Conservation (phyloP, 257 asterid species). For the Solanum chmielewskii region DNA sequence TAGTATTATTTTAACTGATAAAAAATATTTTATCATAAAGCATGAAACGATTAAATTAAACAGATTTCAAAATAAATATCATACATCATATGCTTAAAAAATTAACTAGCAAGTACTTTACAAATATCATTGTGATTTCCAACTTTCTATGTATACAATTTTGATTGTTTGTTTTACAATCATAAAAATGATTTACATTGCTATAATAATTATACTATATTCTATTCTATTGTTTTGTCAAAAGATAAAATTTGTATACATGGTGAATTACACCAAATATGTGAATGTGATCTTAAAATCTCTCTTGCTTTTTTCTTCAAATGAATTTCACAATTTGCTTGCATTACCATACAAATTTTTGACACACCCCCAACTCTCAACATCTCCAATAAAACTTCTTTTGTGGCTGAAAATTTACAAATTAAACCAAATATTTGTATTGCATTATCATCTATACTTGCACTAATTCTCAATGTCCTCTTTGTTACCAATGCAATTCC, state of each 20-base stretch:
- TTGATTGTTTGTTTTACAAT: neutral
- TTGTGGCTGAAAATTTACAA: constrained; percentile 25
- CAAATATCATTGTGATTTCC: neutral
- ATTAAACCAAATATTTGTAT: constrained; percentile 29
- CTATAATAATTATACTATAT: neutral
- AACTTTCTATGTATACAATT: neutral
- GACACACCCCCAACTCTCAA: constrained; percentile 36
- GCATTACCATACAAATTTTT: constrained; percentile 49
- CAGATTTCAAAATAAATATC: rapidly evolving
- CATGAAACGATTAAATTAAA: too few relatives aligned
- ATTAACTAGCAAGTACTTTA: neutral
- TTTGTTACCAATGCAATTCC: constrained; percentile 39
- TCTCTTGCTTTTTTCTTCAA: constrained; percentile 39
- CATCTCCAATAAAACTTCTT: constrained; percentile 41
- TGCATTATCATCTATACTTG: constrained; percentile 34
- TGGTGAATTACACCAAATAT: constrained; percentile 41
- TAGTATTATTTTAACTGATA: neutral
- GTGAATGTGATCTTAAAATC: constrained; percentile 32
- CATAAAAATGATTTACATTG: neutral
- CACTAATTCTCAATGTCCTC: constrained; percentile 35
- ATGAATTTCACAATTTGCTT: constrained; percentile 15
- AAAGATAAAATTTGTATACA: constrained; percentile 21
- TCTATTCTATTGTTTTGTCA: constrained; percentile 1
- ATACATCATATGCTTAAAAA: neutral
- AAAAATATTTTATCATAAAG: rapidly evolving